Base-by-base conservation (phyloP, 257 asterid genomes). In the Eucommia ulmoides region DNA sequence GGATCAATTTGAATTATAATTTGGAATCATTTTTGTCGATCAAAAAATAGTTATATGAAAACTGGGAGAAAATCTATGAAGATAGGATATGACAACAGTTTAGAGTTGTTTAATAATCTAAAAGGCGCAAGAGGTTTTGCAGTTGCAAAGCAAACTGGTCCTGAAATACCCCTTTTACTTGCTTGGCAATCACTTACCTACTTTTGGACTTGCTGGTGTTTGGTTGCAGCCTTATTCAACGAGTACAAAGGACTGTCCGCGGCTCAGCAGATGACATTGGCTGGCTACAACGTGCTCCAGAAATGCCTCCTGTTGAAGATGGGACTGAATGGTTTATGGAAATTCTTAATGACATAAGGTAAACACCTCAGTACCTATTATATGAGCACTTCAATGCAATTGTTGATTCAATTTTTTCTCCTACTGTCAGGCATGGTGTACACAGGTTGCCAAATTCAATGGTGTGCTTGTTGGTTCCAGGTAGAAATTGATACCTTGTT, bases 211-310 rank as follows among this genome's bases (percentile, higher is more conserved):
- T 16, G 9, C 19, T 42, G 20, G 19, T 53, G 23, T 52, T 54
- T 41, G 52, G 45, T 56, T 41, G 23, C 52, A 73, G 79, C 23
- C 72, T 73, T 56, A 51, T 73, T 23, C 72, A 73, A 17, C 63
- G 78, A 68, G 95, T 91, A 52, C 77, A 74, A 73, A 81, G 61
- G 74, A 91, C 98, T n/a, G 83, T 91, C 62, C 96, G 69, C 19
- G 98, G 98, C 54, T 86, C 98, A 24, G 98, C 96, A 53, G 83
- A 80, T 69, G 96, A 91, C 79, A 91, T 86, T 41, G 98, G 96
- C 48, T 91, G 98, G 98, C 60, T 91, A 62, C 94, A 74, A 47
- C 76, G 62, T 53, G 84, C 67, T 62, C 35, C 81, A 12, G 73
- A 81, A 64, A 73, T 83, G 92, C 98, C 98, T 44, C 93, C 94